phyloP scores from a whole-genome alignment of 495 filamentous ascomycete genomes.

The Trichoderma asperelloides region DNA sequence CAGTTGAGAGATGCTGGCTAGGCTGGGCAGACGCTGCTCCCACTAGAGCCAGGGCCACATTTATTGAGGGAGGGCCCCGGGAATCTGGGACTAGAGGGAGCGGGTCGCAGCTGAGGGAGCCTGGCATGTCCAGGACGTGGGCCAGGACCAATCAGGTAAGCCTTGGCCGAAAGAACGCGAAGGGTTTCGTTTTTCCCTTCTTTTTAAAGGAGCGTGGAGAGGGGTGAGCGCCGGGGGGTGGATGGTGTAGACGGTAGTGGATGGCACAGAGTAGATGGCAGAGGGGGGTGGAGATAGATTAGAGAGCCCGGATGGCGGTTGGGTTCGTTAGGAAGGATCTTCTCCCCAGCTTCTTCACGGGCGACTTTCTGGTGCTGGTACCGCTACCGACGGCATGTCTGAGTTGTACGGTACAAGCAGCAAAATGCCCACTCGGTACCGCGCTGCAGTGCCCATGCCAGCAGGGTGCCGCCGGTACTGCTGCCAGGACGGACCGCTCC shows the following conservation, averaged over 20 bases:
- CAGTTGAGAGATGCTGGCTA: not conserved
- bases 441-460: not conserved
- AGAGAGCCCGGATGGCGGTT: not conserved
- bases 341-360: not conserved
- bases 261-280: not conserved
- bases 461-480: not conserved
- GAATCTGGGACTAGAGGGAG: constrained; percentile 2
- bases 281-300: not conserved
- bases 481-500: not conserved
- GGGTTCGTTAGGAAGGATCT: constrained; percentile 2
- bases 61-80: not conserved
- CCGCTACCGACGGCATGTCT: not conserved
- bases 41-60: not conserved
- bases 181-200: not conserved
- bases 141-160: constrained; percentile 3
- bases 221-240: not conserved
- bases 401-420: not conserved
- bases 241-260: too few species aligned
- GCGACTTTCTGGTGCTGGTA: not conserved
- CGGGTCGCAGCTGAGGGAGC: constrained; percentile 8
- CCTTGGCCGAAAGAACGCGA: not conserved
- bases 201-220: not conserved
- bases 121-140: constrained; percentile 1
- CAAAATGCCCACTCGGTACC: not conserved
- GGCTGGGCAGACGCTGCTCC: not conserved